Evolutionary conservation across 345 rosid species (phyloP).

Genomic region (Luvunga scandens): DNA sequence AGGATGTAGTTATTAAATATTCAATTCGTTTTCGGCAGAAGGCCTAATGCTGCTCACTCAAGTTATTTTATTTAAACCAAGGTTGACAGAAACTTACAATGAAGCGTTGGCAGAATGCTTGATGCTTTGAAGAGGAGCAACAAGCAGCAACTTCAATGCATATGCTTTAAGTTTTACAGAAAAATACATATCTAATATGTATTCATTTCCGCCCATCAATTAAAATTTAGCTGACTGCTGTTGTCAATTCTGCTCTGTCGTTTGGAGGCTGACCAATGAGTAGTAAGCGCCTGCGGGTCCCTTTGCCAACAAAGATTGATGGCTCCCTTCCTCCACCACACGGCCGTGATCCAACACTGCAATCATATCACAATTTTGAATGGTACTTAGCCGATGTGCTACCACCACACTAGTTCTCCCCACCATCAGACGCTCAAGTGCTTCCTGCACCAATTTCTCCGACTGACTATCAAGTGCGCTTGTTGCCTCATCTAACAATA

Average conservation of each 20-base stretch:
- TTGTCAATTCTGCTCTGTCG: conserved; percentile 6
- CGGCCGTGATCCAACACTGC: conserved; percentile 58
- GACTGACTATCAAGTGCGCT: conserved; percentile 73
- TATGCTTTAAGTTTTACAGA: too few relatives aligned
- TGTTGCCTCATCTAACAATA: conserved; percentile 68
- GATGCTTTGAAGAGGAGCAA: too few relatives aligned
- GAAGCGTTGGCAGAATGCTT: too few relatives aligned
- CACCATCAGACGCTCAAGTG: conserved; percentile 61
- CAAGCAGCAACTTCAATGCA: too few relatives aligned
- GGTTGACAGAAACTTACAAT: too few relatives aligned
- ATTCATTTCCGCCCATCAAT: conserved; percentile 12
- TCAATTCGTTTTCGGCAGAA: too few relatives aligned
- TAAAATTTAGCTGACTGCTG: conserved; percentile 5
- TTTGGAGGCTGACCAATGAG: conserved; percentile 59
- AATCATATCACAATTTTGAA: conserved; percentile 51
- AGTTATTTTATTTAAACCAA: too few relatives aligned
- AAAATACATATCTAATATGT: too few relatives aligned
- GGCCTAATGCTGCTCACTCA: too few relatives aligned
- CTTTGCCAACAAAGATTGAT: conserved; percentile 47
- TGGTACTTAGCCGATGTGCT: conserved; percentile 69
- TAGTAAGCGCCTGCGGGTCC: conserved; percentile 51
- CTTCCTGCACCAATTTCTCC: conserved; percentile 60
- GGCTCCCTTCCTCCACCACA: conserved; percentile 63
- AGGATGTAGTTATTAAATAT: too few relatives aligned
- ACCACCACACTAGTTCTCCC: conserved; percentile 73